Conservation (phyloP, 305 asterid genomes). For the Solanum hybrid region DNA sequence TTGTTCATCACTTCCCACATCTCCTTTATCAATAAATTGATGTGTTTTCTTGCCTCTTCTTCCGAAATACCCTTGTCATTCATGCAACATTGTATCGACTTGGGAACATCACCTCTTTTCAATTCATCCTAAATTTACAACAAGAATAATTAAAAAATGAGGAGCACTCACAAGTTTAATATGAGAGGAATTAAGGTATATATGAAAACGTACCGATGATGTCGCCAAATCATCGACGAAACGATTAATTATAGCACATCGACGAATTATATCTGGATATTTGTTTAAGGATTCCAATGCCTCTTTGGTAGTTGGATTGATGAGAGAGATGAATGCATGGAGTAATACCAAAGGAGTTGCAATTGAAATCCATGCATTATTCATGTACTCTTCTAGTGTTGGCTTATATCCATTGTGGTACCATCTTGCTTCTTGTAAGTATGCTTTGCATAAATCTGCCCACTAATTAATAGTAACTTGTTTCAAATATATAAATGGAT, state of each 20-base stretch:
- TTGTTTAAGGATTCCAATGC: constrained; percentile 9
- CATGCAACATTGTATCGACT: no score
- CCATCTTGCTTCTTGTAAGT: constrained; percentile 42
- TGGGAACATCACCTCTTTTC: no score
- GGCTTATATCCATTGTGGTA: constrained; percentile 30
- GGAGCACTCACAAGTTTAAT: no score
- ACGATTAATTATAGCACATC: constrained; percentile 15
- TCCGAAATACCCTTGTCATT: constrained; percentile 7
- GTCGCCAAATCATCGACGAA: not conserved
- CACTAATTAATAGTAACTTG: constrained; percentile 13
- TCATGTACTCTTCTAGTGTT: constrained; percentile 26
- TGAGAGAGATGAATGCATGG: not conserved
- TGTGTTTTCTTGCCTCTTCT: constrained; percentile 19
- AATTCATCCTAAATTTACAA: no score
- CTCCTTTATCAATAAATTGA: constrained; percentile 9
- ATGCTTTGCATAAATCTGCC: constrained; percentile 26
- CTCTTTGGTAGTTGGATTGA: constrained; percentile 9
- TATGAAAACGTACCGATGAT: no score
- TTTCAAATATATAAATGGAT: no score
- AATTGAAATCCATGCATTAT: constrained; percentile 26
- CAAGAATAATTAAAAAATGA: no score
- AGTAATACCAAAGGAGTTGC: constrained; percentile 7
- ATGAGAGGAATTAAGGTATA: no score
- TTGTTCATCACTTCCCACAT: constrained; percentile 29
- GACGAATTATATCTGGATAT: constrained; percentile 15